Evolutionary conservation across 176 grass and related monocot genomes (phyloP), one percentile per base, ranked within the genome.

Genomic region (Carex parvula): DNA sequence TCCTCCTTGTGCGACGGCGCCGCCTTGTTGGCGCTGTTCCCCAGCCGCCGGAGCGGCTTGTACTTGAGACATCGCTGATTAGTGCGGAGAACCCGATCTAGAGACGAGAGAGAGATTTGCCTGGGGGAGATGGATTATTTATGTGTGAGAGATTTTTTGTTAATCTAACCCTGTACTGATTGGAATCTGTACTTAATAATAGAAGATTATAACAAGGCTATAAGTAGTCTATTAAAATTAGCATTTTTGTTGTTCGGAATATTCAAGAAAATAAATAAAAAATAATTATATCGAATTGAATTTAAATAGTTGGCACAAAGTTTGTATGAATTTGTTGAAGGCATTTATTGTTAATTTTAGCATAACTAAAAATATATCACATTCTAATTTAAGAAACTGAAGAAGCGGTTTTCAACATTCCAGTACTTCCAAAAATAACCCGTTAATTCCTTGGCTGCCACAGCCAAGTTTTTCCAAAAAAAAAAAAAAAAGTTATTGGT

Each of bases 31-130:
- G 79, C 87, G 83, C 80, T 59, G 87, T 83, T 85, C 85, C 61
- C 42, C 84, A 20, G 81, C 87, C 41, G 67, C 89, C 2, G 29
- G 61, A 79, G 74, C 93, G n/a, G 86, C 81, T 81, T 92, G 61
- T 54, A 66, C 61, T 83, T 83, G 85, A 89, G 91, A 84, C 94
- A 97, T 97, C 64, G 80, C 86, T 83, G 89, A 85, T 70, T 88
- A 21, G 87, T 88, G 87, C 88, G 44, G 79, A 48, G 86, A 60
- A 66, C 21, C 69, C 84, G 71, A 84, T 67, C 79, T 66, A 85
- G 12, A 79, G 76, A 39, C 57, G 58, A 24, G 11, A 44, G 42
- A 44, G 41, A 82, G 80, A 84, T 86, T 85, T 21, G 70, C 63
- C 10, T 50, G 52, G 0, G 20, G 22, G 0, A 53, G 16, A 59